A percentile compares a stretch with the other conserved stretches of the same genome.
Evolutionary conservation across 1,284 basidiomycete genomes (phyloP).

Genomic region (Salmacisia buchloeana): DNA sequence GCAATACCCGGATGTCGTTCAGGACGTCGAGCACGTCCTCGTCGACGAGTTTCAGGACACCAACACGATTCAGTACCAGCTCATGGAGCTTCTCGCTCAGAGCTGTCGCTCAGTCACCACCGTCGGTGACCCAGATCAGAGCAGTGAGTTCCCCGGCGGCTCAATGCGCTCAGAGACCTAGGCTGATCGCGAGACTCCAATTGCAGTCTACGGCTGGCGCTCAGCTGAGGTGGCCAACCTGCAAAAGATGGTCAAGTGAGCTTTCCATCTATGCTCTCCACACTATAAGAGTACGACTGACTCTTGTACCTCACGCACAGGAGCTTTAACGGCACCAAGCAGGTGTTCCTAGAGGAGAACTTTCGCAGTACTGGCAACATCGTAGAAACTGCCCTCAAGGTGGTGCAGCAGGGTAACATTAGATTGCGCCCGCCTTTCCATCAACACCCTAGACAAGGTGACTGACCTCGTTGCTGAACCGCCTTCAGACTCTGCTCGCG

Average conservation of each 20-base stretch:
- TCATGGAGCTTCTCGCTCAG: conserved; percentile 61
- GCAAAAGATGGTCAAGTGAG: conserved; percentile 28
- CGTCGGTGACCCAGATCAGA: conserved; percentile 89
- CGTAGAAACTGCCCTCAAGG: conserved; percentile 67
- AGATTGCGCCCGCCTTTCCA: background rate
- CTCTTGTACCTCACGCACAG: background rate
- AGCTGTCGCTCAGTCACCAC: conserved; percentile 59
- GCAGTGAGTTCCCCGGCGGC: conserved; percentile 51
- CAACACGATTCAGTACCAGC: conserved; percentile 75
- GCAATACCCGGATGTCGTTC: conserved; percentile 58
- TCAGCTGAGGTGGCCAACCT: conserved; percentile 58
- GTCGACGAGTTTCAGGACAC: conserved; percentile 94
- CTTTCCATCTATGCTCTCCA: conserved; percentile 3
- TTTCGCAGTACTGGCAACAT: conserved; percentile 80
- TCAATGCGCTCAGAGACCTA: background rate
- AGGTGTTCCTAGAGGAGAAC: conserved; percentile 77
- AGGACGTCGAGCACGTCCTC: conserved; percentile 68
- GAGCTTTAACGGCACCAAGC: conserved; percentile 50
- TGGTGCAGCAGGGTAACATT: conserved; percentile 69
- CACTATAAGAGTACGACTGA: background rate
- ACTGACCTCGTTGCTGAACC: conserved; percentile 4
- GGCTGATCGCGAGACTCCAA: conserved; percentile 40
- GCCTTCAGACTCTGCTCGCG: conserved; percentile 62
- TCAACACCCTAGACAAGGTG: background rate
- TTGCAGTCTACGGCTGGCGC: conserved; percentile 68